These are phyloP conservation scores for Calocera viscosa DNA, from an alignment of 768 basidiomycete species.

Conservation along the genomic window DNA sequence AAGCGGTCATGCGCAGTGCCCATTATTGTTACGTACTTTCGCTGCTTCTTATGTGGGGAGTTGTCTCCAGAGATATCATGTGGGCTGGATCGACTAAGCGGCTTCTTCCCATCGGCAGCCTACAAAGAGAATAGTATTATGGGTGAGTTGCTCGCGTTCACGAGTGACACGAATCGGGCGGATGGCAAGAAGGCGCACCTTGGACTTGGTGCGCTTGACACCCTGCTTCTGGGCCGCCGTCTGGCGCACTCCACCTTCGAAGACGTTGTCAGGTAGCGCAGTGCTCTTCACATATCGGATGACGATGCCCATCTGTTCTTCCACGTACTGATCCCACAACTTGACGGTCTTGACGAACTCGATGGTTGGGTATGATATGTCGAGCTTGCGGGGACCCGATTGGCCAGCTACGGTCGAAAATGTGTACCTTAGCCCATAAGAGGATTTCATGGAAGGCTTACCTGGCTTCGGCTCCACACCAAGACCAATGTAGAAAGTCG, in stretches of 20 bases:
- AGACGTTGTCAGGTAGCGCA: conserved; percentile 67
- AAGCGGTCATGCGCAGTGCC: neutral
- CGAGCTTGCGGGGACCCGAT: conserved; percentile 67
- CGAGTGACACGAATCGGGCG: neutral
- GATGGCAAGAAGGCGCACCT: conserved; percentile 32
- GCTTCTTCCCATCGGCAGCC: neutral
- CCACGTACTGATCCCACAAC: conserved; percentile 90
- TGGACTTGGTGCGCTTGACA: conserved; percentile 63
- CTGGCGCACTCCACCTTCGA: conserved; percentile 69
- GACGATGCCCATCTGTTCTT: conserved; percentile 82
- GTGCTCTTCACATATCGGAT: conserved; percentile 86
- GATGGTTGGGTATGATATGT: conserved; percentile 92
- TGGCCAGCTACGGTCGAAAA: conserved; percentile 45
- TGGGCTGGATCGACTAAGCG: conserved; percentile 1
- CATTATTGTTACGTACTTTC: neutral
- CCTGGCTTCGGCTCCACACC: conserved; percentile 82
- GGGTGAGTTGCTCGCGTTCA: neutral
- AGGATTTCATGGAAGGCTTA: conserved; percentile 32
- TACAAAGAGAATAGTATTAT: neutral
- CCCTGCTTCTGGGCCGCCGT: conserved; percentile 36
- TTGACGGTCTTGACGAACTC: conserved; percentile 92
- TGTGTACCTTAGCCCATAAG: conserved; percentile 6
- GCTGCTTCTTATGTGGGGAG: neutral
- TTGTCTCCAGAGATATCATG: neutral
- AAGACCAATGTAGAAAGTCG: conserved; percentile 95